Evolutionary conservation across 495 filamentous ascomycete genomes (phyloP).

Genomic region (Aspergillus steynii): DNA sequence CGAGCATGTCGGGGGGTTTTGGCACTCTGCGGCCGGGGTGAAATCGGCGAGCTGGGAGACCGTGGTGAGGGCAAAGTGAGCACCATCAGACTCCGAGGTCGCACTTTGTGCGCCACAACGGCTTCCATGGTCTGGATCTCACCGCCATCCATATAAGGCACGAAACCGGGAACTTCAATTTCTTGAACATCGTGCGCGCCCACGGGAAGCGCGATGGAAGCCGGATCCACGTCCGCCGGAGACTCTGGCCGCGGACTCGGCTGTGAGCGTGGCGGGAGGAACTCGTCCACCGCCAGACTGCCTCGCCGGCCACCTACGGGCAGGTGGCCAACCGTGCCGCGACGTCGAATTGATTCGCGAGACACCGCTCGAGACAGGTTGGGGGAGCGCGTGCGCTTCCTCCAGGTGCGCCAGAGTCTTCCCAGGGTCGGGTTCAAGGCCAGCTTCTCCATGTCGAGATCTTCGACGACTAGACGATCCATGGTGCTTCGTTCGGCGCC

Average conservation of each 20-base stretch:
- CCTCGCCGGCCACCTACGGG: slow-evolving; percentile 40
- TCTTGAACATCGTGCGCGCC: slow-evolving; percentile 69
- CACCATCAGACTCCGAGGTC: slow-evolving; percentile 65
- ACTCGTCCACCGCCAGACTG: slow-evolving; percentile 38
- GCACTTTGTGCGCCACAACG: slow-evolving; percentile 47
- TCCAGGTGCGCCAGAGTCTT: slow-evolving; percentile 92
- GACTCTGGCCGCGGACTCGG: slow-evolving; percentile 11
- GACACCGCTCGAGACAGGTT: slow-evolving; percentile 41
- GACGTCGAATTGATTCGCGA: slow-evolving; percentile 46
- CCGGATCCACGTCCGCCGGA: slow-evolving; percentile 44
- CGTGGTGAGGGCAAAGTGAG: slow-evolving; percentile 42
- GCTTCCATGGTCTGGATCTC: slow-evolving; percentile 50
- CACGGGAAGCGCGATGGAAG: slow-evolving; percentile 63
- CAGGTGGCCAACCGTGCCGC: slow-evolving; percentile 22
- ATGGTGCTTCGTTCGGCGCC: slow-evolving; percentile 33
- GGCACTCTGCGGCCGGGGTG: slow-evolving; percentile 27
- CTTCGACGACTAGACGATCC: slow-evolving; percentile 78
- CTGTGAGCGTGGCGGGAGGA: slow-evolving; percentile 11
- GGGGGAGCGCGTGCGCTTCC: slow-evolving; percentile 65
- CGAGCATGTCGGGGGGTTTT: slow-evolving; percentile 44
- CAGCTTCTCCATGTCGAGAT: slow-evolving; percentile 89
- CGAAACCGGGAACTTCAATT: slow-evolving; percentile 69
- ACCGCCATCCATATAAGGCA: slow-evolving; percentile 58
- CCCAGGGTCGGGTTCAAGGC: slow-evolving; percentile 86
- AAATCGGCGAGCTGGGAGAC: slow-evolving; percentile 36